Percentiles rank a stretch among this genome's conserved stretches.
phyloP scores from a whole-genome alignment of 805 yeast genomes.

The Pichia paraexigua region DNA sequence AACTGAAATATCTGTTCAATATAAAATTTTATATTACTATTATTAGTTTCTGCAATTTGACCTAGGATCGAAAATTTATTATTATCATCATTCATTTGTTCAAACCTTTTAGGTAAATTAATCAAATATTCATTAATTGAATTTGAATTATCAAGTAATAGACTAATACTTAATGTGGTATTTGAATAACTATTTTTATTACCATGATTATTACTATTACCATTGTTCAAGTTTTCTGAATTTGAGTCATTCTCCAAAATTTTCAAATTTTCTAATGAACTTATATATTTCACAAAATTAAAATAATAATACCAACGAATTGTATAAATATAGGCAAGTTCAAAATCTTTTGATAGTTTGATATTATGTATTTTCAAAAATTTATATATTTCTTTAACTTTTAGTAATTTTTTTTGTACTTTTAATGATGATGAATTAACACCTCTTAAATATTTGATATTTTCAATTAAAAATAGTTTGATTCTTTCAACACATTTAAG shows the following conservation, averaged over 20 bases:
- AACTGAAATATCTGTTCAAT: conserved; percentile 68
- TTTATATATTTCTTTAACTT: conserved; percentile 51
- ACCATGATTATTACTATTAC: conserved; percentile 17
- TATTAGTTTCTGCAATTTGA: conserved; percentile 76
- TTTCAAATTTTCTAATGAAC: conserved; percentile 60
- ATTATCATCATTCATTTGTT: conserved; percentile 35
- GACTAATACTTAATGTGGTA: neutral
- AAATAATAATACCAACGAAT: conserved; percentile 90
- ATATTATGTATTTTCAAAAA: conserved; percentile 50
- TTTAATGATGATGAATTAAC: conserved; percentile 62
- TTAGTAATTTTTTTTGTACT: conserved; percentile 58
- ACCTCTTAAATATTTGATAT: conserved; percentile 62
- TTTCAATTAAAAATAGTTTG: conserved; percentile 55
- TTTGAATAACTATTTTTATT: neutral
- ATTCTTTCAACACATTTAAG: conserved; percentile 66
- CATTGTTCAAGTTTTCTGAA: conserved; percentile 12
- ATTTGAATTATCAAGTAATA: conserved; percentile 9
- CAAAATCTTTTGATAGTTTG: conserved; percentile 61
- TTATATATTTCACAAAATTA: conserved; percentile 67
- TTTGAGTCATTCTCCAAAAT: conserved; percentile 29
- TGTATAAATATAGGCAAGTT: conserved; percentile 75
- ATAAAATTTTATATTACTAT: conserved; percentile 44
- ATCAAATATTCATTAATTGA: conserved; percentile 45
- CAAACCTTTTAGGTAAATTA: conserved; percentile 50
- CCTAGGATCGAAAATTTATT: conserved; percentile 67